Evolutionary conservation across 1,284 basidiomycete species (phyloP).

Genomic region (Cryptococcus sp.): DNA sequence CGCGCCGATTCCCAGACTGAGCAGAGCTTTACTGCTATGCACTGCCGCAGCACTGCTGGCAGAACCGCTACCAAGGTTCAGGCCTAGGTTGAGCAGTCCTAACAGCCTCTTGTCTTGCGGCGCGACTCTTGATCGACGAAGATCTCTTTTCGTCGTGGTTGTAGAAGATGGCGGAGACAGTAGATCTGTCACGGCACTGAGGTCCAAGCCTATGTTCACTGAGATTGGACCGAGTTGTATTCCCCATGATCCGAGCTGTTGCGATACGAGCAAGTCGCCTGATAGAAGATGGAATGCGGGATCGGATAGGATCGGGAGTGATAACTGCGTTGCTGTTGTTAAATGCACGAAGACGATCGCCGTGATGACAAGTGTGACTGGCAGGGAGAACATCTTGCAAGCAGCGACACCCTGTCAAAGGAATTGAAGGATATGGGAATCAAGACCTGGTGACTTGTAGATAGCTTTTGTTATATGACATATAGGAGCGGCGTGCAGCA

Average conservation of each 20-base stretch:
- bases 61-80: slow-evolving; percentile 9
- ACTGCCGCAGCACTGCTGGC: not conserved
- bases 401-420: too few relatives aligned
- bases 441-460: too few relatives aligned
- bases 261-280: slow-evolving; percentile 13
- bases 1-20: slow-evolving; percentile 4
- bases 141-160: not conserved
- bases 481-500: too few relatives aligned
- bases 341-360: not conserved
- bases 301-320: slow-evolving; percentile 17
- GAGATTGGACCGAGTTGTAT: slow-evolving; percentile 16
- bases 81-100: slow-evolving; percentile 8
- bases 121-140: slow-evolving; percentile 6
- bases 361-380: too few relatives aligned
- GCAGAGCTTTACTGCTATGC: slow-evolving; percentile 1
- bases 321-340: not conserved
- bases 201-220: slow-evolving; percentile 6
- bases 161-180: not conserved
- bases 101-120: slow-evolving; percentile 5
- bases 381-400: too few relatives aligned
- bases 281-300: slow-evolving; percentile 16
- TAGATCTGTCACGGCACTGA: not conserved
- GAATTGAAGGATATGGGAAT: too few relatives aligned
- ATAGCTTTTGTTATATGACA: too few relatives aligned
- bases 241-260: slow-evolving; percentile 22